Percentiles rank a stretch among this genome's conserved stretches.
phyloP scores from a whole-genome alignment of 2,329 filamentous ascomycete species.

The Exophiala xenobiotica region DNA sequence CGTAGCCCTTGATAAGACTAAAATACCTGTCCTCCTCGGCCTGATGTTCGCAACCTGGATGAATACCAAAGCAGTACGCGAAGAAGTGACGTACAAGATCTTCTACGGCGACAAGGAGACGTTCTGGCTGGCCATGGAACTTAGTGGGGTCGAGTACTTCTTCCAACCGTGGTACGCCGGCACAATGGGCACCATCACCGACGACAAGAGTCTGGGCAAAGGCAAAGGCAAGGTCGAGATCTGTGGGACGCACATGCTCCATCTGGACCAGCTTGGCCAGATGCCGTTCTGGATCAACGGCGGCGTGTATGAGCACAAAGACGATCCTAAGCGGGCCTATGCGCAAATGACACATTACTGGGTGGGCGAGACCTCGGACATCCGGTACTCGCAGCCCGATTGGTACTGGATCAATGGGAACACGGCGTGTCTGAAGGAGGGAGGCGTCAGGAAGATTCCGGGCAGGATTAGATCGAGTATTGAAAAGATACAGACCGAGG shows the following conservation, averaged over 20 bases:
- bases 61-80: conserved; percentile 42
- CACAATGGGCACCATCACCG: conserved; percentile 8
- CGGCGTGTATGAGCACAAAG: conserved; percentile 14
- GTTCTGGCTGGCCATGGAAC: conserved; percentile 49
- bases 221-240: conserved; percentile 5
- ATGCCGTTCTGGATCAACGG: conserved; percentile 16
- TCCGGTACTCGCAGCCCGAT: conserved; percentile 2
- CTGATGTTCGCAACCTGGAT: conserved; percentile 49
- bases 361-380: conserved; percentile 3
- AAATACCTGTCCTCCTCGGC: conserved; percentile 39
- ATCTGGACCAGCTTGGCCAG: conserved; percentile 7
- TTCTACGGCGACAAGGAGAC: conserved; percentile 50
- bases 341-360: conserved; percentile 12
- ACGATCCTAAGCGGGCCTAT: neutral
- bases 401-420: conserved; percentile 3
- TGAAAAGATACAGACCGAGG: conserved; percentile 3
- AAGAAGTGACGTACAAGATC: conserved; percentile 43
- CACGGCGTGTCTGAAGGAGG: conserved; percentile 1
- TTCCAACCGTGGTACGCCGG: conserved; percentile 36
- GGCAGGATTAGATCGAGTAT: neutral
- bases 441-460: neutral
- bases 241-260: conserved; percentile 7
- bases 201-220: too few species aligned
- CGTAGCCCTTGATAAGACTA: conserved; percentile 44
- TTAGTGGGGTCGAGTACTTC: conserved; percentile 39